Evolutionary conservation across 2,329 filamentous ascomycete genomes (phyloP).

Genomic region (Talaromyces sp.): DNA sequence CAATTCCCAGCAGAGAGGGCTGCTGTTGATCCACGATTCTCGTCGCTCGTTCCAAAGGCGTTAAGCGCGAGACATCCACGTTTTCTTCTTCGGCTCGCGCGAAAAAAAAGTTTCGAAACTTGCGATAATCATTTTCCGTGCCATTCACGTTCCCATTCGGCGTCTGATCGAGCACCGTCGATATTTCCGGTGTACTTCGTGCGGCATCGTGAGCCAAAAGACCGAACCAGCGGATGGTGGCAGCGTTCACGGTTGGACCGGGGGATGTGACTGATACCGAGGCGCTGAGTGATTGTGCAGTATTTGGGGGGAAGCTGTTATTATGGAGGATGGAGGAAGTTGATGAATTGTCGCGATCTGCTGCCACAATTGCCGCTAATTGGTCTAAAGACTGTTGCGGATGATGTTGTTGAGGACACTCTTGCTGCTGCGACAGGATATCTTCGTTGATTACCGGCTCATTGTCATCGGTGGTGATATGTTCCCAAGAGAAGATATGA

Average conservation of each 20-base stretch:
- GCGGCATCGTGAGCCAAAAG: slow-evolving; percentile 20
- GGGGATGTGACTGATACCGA: background rate
- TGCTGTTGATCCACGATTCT: slow-evolving; percentile 20
- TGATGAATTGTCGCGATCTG: slow-evolving; percentile 10
- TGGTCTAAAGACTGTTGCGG: background rate
- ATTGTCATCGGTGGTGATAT: background rate
- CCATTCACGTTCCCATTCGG: background rate
- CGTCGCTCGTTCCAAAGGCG: slow-evolving; percentile 22
- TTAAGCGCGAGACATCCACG: background rate
- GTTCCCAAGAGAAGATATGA: background rate
- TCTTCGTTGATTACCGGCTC: background rate
- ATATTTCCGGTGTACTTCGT: background rate
- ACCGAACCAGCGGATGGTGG: slow-evolving; percentile 24
- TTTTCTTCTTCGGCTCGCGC: background rate
- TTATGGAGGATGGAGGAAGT: background rate
- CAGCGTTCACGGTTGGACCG: slow-evolving; percentile 14
- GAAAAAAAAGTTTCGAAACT: background rate
- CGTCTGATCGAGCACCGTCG: background rate
- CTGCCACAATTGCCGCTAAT: slow-evolving; percentile 8
- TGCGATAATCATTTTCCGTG: background rate
- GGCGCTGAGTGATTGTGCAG: background rate
- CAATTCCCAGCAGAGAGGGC: background rate
- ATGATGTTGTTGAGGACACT: background rate
- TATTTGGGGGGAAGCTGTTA: background rate
- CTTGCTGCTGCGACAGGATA: background rate